phyloP scores from a whole-genome alignment of 352 stramenopile genomes.

The Elongisporangium senticosum region DNA sequence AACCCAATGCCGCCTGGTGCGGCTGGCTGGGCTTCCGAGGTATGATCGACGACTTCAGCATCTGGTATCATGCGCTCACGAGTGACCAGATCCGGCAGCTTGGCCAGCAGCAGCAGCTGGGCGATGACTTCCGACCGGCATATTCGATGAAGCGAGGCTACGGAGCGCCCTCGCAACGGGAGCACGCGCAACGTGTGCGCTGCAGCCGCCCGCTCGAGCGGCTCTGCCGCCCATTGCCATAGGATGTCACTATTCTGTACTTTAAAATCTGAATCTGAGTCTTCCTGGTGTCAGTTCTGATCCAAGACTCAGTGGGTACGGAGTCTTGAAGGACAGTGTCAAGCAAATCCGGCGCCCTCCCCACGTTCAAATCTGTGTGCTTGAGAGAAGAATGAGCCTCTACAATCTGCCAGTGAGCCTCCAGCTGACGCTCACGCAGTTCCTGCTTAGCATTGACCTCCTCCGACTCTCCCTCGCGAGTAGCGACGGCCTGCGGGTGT shows the following conservation, averaged over 20 bases:
- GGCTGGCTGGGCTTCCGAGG: conserved; percentile 20
- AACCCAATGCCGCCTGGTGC: conserved; percentile 5
- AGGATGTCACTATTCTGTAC: too few species aligned
- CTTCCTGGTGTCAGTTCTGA: too few species aligned
- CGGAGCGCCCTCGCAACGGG: neutral
- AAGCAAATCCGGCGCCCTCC: too few species aligned
- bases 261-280: too few species aligned
- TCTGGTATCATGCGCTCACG: conserved; percentile 15
- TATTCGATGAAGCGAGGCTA: neutral
- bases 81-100: neutral
- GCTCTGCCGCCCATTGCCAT: neutral
- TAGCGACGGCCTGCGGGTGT: conserved; percentile 10
- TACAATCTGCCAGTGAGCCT: too few species aligned
- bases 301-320: too few species aligned
- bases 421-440: neutral
- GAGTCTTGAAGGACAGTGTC: too few species aligned
- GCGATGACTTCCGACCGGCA: neutral
- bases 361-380: too few species aligned
- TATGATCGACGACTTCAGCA: conserved; percentile 13
- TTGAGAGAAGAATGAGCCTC: too few species aligned
- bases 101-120: neutral
- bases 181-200: neutral
- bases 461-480: conserved; percentile 22
- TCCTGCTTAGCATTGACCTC: conserved; percentile 16
- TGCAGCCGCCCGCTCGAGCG: conserved; percentile 2